Evolutionary conservation across 83 land plant species (phyloP), one percentile per base, ranked within the genome.

Genomic region (Larix sibirica): DNA sequence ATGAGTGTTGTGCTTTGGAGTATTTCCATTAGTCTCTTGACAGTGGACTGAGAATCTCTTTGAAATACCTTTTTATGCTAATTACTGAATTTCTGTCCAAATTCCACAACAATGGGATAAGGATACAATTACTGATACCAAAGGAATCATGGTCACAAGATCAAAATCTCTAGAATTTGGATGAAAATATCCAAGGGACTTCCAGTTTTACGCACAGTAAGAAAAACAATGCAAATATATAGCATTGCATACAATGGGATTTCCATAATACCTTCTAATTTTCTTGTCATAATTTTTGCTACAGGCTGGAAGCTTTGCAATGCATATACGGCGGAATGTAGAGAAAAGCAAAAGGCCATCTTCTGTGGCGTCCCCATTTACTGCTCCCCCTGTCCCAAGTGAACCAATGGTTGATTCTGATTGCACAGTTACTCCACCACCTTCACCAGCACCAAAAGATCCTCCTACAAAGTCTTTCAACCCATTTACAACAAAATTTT

Each of bases 291-390:
- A n/a, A n/a, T 12, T 74, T 74, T 74, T 10, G 6, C 58, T 81
- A 74, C 80, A 92, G 95, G 77, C 91, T 87, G 95, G 95, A 77
- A 86, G 74, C 50, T 92, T 92, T 84, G 92, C 90, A 83, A 87
- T 92, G 92, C 88, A 90, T 77, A 62, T 92, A 81, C 91, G 81
- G 65, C 85, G 95, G 44, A 84, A 88, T 67, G 63, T 90, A 59
- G 94, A 85, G 74, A 80, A 61, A 33, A 21, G 85, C 40, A 78
- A 74, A 40, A 78, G 67, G 40, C 38, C 85, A 28, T 83, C 89
- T n/a, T 78, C 77, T 13, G 76, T 73, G 68, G 71, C 64, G 16
- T 50, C 87, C 17, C 87, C 87, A 26, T 42, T 79, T 56, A 64
- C 82, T 16, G 67, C 88, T 64, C 91, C 94, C 13, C 88, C 89